These are phyloP conservation scores for Trametes elegans DNA, from an alignment of 768 basidiomycete genomes.

Conservation along the genomic window DNA sequence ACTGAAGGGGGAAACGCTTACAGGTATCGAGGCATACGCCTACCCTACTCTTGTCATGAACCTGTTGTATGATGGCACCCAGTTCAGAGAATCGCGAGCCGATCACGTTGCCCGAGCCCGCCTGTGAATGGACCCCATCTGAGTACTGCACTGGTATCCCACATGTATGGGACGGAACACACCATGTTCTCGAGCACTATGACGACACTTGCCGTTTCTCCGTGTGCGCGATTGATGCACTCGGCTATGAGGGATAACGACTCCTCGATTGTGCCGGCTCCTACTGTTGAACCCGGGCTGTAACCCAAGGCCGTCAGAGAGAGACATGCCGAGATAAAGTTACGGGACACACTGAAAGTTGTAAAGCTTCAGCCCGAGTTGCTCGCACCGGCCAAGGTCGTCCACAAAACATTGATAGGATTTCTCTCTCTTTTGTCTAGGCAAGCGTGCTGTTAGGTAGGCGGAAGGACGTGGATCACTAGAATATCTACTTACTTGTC, in stretches of 20 bases:
- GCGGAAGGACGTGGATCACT: background rate
- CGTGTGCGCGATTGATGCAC: constrained; percentile 73
- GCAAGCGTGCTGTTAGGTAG: background rate
- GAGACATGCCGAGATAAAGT: background rate
- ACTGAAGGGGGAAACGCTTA: constrained; percentile 33
- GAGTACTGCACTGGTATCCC: background rate
- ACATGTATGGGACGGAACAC: constrained; percentile 2
- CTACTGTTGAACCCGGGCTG: constrained; percentile 84
- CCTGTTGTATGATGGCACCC: constrained; percentile 61
- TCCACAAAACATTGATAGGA: constrained; percentile 81
- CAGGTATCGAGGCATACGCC: constrained; percentile 89
- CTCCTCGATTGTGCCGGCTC: constrained; percentile 55
- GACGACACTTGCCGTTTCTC: constrained; percentile 52
- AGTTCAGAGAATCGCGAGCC: constrained; percentile 71
- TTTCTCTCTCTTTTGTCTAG: constrained; percentile 63
- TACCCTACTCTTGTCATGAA: constrained; percentile 71
- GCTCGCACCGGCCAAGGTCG: constrained; percentile 75
- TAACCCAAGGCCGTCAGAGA: background rate
- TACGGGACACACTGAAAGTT: constrained; percentile 91
- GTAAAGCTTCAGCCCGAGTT: constrained; percentile 68
- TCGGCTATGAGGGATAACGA: constrained; percentile 66
- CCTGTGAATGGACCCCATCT: no score
- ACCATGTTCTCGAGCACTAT: constrained; percentile 87
- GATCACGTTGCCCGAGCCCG: constrained; percentile 76
- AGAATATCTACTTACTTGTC: constrained; percentile 55